Evolutionary conservation across 1,284 basidiomycete species (phyloP), one percentile per base, ranked within the genome.

Genomic region (Pseudozyma tsukubaensis): DNA sequence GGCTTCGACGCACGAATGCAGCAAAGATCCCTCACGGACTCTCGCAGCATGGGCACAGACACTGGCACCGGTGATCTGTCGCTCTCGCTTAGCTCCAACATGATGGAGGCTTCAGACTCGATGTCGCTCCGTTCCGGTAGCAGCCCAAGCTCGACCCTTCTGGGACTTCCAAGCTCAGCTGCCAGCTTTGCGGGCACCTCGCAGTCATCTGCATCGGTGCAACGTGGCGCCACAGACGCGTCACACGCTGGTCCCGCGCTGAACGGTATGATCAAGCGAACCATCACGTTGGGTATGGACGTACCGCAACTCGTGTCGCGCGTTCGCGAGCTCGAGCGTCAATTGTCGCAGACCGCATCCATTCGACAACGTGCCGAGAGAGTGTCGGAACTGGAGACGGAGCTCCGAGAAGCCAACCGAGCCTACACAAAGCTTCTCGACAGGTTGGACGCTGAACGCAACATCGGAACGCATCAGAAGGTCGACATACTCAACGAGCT

Each of bases 281-380:
- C 78, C 32, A 77, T 80, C 40, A 77, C 76, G 24, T 55, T 80
- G 0, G 78, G 78, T 24, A 80, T 80, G 78, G 77, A 78, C 42
- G 55, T 64, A 3, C 51, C 60, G 2, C 58, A 71, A 57, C 68
- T 79, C 19, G 58, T 75, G 4, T 35, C 45, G 2, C 60, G 66
- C 16, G 67, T 79, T 4, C 72, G 78, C 11, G 70, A 72, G 45
- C 72, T 79, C 13, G 78, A 79, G 36, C 45, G 53, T 21, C 69
- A 75, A 52, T 61, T 79, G 6, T 50, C 52, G 37, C 53, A 63
- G 32, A 74, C 61, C 21, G 60, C 59, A 18, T 56, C 60, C 12
- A 58, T 60, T 13, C 60, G 72, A 18, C 63, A 65, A 43, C 60
- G 59, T 11, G 66, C 64, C 12, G 76, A 76, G 39, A 54, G 59